Evolutionary conservation across 441 rosid genomes (phyloP).

Genomic region (Gossypium davidsonii): DNA sequence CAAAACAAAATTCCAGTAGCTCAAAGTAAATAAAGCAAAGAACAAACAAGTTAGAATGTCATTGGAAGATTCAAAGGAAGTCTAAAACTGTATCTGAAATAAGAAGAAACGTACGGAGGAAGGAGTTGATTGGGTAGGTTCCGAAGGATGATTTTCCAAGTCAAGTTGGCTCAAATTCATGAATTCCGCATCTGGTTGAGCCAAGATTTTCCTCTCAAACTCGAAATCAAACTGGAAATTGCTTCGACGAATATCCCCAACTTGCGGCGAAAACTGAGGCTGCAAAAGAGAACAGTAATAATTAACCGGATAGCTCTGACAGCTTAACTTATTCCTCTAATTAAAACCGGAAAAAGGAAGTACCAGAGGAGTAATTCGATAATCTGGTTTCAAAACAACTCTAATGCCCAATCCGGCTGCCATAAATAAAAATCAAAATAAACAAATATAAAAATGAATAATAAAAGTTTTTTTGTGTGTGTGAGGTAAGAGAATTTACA

Average conservation of each 20-base stretch:
- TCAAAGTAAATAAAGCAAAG: not conserved
- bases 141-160: constrained; percentile 53
- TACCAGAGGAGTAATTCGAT: constrained; percentile 82
- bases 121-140: constrained; percentile 39
- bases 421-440: constrained; percentile 4
- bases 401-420: constrained; percentile 86
- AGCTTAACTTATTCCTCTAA: not conserved
- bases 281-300: constrained; percentile 20
- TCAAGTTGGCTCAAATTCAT: constrained; percentile 70
- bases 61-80: not conserved
- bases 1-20: not conserved
- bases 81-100: not conserved
- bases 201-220: constrained; percentile 61
- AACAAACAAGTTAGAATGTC: not conserved
- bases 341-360: not conserved
- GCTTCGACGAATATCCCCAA: constrained; percentile 73
- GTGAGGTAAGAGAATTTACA: constrained; percentile 25
- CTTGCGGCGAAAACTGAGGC: constrained; percentile 63
- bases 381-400: constrained; percentile 70
- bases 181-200: constrained; percentile 67
- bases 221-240: constrained; percentile 78
- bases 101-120: constrained; percentile 37
- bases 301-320: not conserved
- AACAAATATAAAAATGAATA: not conserved
- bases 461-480: not conserved